Evolutionary conservation across 2,329 filamentous ascomycete genomes (phyloP).

Genomic region (Cladorrhinum sp.): DNA sequence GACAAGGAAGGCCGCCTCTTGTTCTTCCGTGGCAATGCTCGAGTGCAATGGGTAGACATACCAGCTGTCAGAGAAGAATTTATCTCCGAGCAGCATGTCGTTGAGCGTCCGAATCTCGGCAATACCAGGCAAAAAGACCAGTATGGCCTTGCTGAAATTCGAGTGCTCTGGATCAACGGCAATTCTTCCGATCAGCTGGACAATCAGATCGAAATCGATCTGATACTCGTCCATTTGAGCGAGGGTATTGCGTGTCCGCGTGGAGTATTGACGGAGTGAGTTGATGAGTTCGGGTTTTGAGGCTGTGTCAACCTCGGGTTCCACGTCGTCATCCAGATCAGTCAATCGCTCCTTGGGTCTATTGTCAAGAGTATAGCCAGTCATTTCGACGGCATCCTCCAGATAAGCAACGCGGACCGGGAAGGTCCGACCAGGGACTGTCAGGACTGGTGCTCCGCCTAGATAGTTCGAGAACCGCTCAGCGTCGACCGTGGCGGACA

Average conservation of each 20-base stretch:
- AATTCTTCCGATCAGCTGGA: conserved; percentile 74
- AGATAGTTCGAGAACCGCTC: conserved; percentile 88
- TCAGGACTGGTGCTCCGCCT: conserved; percentile 78
- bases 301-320: conserved; percentile 50
- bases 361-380: conserved; percentile 64
- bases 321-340: conserved; percentile 61
- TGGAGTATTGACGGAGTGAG: conserved; percentile 69
- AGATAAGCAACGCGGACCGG: conserved; percentile 85
- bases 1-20: conserved; percentile 86
- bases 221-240: conserved; percentile 83
- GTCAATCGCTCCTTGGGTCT: conserved; percentile 52
- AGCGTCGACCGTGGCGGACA: conserved; percentile 96
- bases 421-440: conserved; percentile 89
- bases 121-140: conserved; percentile 94
- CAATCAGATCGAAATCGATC: conserved; percentile 84
- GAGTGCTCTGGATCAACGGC: conserved; percentile 64
- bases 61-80: conserved; percentile 73
- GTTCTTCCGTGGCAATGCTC: conserved; percentile 91
- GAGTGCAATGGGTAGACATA: conserved; percentile 88
- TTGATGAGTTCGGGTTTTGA: conserved; percentile 57
- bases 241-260: conserved; percentile 70
- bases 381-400: conserved; percentile 88
- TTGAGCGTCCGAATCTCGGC: conserved; percentile 88
- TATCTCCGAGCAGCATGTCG: conserved; percentile 76
- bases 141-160: conserved; percentile 79